Evolutionary conservation across 495 filamentous ascomycete genomes (phyloP).

Genomic region (Annulohypoxylon stygium): DNA sequence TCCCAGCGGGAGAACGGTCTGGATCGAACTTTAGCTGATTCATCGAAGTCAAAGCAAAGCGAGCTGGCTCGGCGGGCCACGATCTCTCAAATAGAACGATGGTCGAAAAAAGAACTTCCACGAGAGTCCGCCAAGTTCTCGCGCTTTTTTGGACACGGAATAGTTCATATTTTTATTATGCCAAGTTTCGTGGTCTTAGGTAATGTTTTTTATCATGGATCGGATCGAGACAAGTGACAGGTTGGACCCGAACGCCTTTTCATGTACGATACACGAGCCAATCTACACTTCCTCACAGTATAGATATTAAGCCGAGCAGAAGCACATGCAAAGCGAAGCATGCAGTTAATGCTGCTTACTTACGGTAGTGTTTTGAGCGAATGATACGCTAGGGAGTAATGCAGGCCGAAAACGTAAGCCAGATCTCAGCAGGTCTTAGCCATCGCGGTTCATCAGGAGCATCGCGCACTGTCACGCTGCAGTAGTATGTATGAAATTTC

Average conservation of each 20-base stretch:
- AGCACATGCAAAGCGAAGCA: slow-evolving; percentile 18
- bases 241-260: not conserved
- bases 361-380: slow-evolving; percentile 9
- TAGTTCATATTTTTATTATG: slow-evolving; percentile 8
- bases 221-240: slow-evolving; percentile 16
- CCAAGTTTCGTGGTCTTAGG: slow-evolving; percentile 5
- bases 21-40: slow-evolving; percentile 45
- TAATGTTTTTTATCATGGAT: slow-evolving; percentile 21
- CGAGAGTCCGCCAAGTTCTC: slow-evolving; percentile 9
- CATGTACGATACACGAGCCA: slow-evolving; percentile 17
- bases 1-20: slow-evolving; percentile 43
- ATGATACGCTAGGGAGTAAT: slow-evolving; percentile 27
- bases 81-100: slow-evolving; percentile 16
- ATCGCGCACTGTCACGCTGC: slow-evolving; percentile 30
- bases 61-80: slow-evolving; percentile 17
- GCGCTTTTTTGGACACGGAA: slow-evolving; percentile 9
- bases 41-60: slow-evolving; percentile 32
- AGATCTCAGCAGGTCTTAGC: slow-evolving; percentile 33
- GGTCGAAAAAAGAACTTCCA: slow-evolving; percentile 2
- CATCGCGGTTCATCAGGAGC: slow-evolving; percentile 34
- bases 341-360: slow-evolving; percentile 4
- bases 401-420: slow-evolving; percentile 28
- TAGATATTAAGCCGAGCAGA: slow-evolving; percentile 27
- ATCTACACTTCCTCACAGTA: slow-evolving; percentile 27
- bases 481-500: slow-evolving; percentile 10